Percentiles rank a stretch among this genome's conserved stretches.
phyloP scores from a whole-genome alignment of 1,284 basidiomycete species.

The Austroboletus niveus region DNA sequence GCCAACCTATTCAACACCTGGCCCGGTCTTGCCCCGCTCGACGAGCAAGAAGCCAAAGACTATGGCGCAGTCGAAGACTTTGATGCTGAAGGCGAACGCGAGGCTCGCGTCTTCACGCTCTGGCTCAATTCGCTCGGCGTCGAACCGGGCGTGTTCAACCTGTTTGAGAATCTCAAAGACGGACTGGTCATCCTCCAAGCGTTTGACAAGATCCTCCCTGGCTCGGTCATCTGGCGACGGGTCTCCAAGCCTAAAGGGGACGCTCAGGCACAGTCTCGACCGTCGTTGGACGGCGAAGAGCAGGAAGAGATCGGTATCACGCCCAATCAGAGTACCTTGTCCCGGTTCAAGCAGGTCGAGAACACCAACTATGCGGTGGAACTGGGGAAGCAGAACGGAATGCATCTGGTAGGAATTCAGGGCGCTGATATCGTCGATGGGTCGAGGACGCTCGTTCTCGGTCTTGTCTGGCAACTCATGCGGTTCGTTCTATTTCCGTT shows the following conservation, averaged over 20 bases:
- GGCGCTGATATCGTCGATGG: constrained; percentile 97
- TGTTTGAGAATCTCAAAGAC: constrained; percentile 95
- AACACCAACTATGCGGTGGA: constrained; percentile 98
- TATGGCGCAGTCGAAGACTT: constrained; percentile 93
- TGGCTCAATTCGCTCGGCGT: constrained; percentile 98
- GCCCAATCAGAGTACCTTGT: constrained; percentile 80
- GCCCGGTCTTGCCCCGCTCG: constrained; percentile 89
- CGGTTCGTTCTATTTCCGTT: constrained; percentile 45
- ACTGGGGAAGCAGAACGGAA: constrained; percentile 86
- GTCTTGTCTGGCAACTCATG: constrained; percentile 98
- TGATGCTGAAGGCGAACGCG: constrained; percentile 97
- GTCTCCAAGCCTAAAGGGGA: constrained; percentile 90
- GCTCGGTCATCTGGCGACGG: constrained; percentile 90
- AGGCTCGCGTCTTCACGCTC: constrained; percentile 95
- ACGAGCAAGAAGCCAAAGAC: constrained; percentile 84
- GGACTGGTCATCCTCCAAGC: constrained; percentile 91
- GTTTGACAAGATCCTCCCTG: constrained; percentile 94
- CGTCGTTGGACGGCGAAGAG: constrained; percentile 51
- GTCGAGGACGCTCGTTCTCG: constrained; percentile 87
- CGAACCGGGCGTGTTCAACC: constrained; percentile 93
- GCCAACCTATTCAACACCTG: constrained; percentile 99
- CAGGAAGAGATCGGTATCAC: constrained; percentile 77
- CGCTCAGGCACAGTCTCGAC: constrained; percentile 35
- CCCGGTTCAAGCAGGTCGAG: constrained; percentile 96
- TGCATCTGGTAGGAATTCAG: constrained; percentile 98